These are phyloP conservation scores for Hypoxylon sp. DNA, from an alignment of 2,329 filamentous ascomycete genomes.

Conservation along the genomic window DNA sequence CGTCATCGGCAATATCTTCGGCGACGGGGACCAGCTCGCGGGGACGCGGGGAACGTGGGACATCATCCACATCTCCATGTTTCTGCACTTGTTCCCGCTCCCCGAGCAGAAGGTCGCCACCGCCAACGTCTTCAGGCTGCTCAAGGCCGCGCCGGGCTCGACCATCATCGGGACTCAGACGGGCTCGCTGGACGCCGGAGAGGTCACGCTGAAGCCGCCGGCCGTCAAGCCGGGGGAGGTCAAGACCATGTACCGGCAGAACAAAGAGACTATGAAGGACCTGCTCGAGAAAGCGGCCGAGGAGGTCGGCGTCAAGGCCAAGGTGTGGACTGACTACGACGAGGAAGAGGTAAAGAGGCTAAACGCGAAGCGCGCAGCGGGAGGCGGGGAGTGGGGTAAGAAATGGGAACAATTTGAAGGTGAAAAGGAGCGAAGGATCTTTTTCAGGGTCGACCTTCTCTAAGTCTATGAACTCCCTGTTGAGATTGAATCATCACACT, in stretches of 20 bases:
- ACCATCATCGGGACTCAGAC: constrained; percentile 20
- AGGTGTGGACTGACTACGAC: constrained; percentile 21
- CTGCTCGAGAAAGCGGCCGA: constrained; percentile 9
- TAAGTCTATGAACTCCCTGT: no score
- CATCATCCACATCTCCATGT: constrained; percentile 25
- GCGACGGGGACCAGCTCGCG: constrained; percentile 17
- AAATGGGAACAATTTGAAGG: constrained; percentile 8
- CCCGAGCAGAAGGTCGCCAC: constrained; percentile 14
- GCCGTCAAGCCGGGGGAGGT: constrained; percentile 18
- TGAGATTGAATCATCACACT: neutral
- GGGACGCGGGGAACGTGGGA: constrained; percentile 23
- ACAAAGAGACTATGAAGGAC: constrained; percentile 13
- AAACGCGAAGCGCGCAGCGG: neutral
- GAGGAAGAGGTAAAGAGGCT: neutral
- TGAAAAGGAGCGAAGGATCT: constrained; percentile 4
- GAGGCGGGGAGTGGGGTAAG: constrained; percentile 10
- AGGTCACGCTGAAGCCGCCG: constrained; percentile 9
- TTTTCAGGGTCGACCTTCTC: constrained; percentile 6
- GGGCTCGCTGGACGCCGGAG: constrained; percentile 14
- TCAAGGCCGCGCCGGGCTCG: constrained; percentile 18
- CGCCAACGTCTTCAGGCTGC: constrained; percentile 17
- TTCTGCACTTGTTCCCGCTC: constrained; percentile 20
- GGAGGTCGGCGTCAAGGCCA: neutral
- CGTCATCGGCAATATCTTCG: constrained; percentile 23
- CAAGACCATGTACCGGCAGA: constrained; percentile 18